These are phyloP conservation scores for Phytophthora tubulina DNA, from an alignment of 352 stramenopile species.

Conservation along the genomic window DNA sequence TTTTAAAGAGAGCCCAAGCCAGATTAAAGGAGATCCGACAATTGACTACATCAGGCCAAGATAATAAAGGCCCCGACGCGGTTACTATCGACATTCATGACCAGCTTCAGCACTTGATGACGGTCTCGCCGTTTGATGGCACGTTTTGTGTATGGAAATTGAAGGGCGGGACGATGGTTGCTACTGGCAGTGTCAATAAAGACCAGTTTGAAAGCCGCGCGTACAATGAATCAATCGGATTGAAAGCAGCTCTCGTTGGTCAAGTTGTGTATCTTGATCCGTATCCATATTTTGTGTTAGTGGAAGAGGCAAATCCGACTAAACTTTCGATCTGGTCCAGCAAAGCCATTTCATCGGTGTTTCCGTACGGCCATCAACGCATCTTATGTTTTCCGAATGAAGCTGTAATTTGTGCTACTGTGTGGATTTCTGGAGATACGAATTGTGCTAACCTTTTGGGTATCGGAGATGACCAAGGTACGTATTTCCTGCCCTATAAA, in stretches of 20 bases:
- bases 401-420: slow-evolving; percentile 23
- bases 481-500: not conserved
- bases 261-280: slow-evolving; percentile 50
- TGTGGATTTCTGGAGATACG: slow-evolving; percentile 39
- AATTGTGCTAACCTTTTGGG: slow-evolving; percentile 42
- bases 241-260: slow-evolving; percentile 16
- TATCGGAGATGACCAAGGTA: slow-evolving; percentile 55
- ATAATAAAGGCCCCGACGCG: not conserved
- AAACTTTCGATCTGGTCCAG: slow-evolving; percentile 56
- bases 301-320: slow-evolving; percentile 39
- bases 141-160: slow-evolving; percentile 66
- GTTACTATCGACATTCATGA: slow-evolving; percentile 47
- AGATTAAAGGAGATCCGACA: slow-evolving; percentile 1
- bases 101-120: slow-evolving; percentile 38
- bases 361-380: slow-evolving; percentile 28
- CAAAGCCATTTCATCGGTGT: slow-evolving; percentile 37
- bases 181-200: slow-evolving; percentile 3
- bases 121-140: slow-evolving; percentile 40
- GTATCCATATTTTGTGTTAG: slow-evolving; percentile 52
- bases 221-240: not conserved
- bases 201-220: not conserved
- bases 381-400: slow-evolving; percentile 26
- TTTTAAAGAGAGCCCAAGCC: slow-evolving; percentile 25
- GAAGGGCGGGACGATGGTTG: slow-evolving; percentile 45
- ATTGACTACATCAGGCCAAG: not conserved